Evolutionary conservation across 345 rosid species (phyloP), one percentile per base, ranked within the genome.

Genomic region (Boechera stricta): DNA sequence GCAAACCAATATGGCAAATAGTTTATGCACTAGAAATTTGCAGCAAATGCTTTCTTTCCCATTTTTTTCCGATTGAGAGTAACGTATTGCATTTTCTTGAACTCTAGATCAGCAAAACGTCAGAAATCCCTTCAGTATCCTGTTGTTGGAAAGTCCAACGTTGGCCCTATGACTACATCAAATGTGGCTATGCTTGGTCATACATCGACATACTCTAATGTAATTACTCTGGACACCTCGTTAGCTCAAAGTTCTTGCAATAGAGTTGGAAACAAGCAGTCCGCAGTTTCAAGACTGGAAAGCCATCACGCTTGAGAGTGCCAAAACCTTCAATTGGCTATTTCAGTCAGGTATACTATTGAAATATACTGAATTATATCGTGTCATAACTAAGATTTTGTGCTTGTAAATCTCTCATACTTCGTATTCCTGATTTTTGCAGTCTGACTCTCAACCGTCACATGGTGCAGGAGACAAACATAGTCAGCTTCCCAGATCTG

Each of bases 321-420:
- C 99, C 98, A 60, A 89, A 93, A 38, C 98, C 99, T 54, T 92
- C 99, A 61, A 64, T 92, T 73, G 86, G 97, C 70, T 92, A 89
- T 78, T 95, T 95, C 85, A 65, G 75, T 74, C 87, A 87, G 97
- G 99, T 95, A 77, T 48, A 69, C 67, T 52, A 45, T 52, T 36
- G 8, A 44, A 44, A 32, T 61, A 45, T 41, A 54, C 41, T 45
- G 66, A 44, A 62, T 35, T 70, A 51, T 31, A 3, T 33, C 12
- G 29, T 18, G 10, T 62, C 67, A 13, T 24, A 58, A 65, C 52
- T 55, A 62, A 16, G 69, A 45, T 28, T 59, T 39, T 47, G 56
- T n/a, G 48, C 51, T 79, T 32, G 66, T 66, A 26, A 18, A 64
- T 65, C 56, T 39, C 18, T 75, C 73, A 68, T 41, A 42, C 47